These are phyloP conservation scores for Paracorniculantispora psalliotae DNA, from an alignment of 2,329 filamentous ascomycete species.

Conservation along the genomic window DNA sequence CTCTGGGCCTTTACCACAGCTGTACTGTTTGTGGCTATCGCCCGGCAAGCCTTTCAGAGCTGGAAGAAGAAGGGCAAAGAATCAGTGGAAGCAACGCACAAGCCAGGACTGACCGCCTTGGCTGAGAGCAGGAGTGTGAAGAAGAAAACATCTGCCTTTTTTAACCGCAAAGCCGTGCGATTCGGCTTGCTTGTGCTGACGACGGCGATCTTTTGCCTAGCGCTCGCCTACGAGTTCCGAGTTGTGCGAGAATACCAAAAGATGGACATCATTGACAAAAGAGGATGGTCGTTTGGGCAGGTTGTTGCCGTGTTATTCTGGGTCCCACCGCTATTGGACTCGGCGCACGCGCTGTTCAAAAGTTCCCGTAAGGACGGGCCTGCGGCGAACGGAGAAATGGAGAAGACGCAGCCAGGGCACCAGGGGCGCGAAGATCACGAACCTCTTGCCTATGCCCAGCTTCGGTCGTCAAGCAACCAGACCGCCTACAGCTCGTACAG, in stretches of 20 bases:
- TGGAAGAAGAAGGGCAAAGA: neutral
- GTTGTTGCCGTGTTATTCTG: neutral
- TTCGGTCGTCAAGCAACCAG: neutral
- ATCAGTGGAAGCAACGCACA: neutral
- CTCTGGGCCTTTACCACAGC: neutral
- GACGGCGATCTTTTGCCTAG: neutral
- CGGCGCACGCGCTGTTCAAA: neutral
- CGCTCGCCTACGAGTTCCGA: neutral
- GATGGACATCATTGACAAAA: slow-evolving; percentile 9
- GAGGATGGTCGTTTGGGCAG: neutral
- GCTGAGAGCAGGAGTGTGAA: neutral
- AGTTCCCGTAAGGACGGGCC: neutral
- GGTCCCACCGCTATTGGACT: neutral
- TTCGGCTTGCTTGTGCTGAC: neutral
- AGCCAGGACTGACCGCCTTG: neutral
- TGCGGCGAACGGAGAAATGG: neutral
- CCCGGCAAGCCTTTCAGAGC: neutral
- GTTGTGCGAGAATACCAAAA: slow-evolving; percentile 5
- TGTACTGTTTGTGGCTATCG: neutral
- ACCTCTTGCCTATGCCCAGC: neutral
- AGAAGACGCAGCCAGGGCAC: neutral
- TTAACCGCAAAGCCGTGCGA: neutral
- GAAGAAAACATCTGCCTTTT: neutral
- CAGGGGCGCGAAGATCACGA: neutral
- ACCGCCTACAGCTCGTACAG: neutral